phyloP scores from a whole-genome alignment of 345 rosid species.

The Arabidopsis arenosa region DNA sequence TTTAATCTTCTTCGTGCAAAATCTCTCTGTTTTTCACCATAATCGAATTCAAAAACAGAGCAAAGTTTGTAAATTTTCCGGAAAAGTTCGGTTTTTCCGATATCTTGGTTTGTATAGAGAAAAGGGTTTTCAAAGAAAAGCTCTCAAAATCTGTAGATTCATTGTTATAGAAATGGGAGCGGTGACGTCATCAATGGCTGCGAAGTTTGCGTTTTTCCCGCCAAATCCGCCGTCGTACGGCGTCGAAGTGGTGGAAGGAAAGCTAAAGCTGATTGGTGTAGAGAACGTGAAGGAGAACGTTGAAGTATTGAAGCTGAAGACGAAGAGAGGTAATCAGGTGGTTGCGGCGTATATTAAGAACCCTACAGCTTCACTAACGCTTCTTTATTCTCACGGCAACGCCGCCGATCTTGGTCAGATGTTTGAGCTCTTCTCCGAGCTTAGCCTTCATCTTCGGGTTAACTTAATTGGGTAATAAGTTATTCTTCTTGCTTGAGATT shows the following conservation, averaged over 20 bases:
- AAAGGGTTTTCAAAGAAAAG: not conserved
- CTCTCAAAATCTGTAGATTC: not conserved
- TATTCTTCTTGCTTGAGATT: not conserved
- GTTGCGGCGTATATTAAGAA: conserved; percentile 83
- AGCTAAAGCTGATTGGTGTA: conserved; percentile 64
- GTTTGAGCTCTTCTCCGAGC: conserved; percentile 76
- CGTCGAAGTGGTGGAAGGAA: conserved; percentile 51
- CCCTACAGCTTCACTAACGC: conserved; percentile 73
- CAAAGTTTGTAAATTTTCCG: not conserved
- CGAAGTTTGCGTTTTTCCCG: conserved; percentile 96
- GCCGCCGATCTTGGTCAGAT: conserved; percentile 98
- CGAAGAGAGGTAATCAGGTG: conserved; percentile 84
- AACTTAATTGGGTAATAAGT: conserved; percentile 77
- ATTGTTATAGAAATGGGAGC: conserved; percentile 59
- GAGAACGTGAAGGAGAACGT: conserved; percentile 62
- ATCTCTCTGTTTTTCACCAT: not conserved
- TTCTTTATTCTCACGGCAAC: conserved; percentile 90
- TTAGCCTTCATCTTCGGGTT: conserved; percentile 79
- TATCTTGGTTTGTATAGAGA: not conserved
- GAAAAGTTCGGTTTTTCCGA: not conserved
- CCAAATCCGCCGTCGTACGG: conserved; percentile 90
- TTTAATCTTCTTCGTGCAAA: not conserved
- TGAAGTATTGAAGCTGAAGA: conserved; percentile 66
- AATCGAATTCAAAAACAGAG: conserved; percentile 16
- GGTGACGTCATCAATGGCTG: conserved; percentile 92